Evolutionary conservation across 2,329 filamentous ascomycete species (phyloP), one percentile per base, ranked within the genome.

Genomic region (Rutstroemia sp.): DNA sequence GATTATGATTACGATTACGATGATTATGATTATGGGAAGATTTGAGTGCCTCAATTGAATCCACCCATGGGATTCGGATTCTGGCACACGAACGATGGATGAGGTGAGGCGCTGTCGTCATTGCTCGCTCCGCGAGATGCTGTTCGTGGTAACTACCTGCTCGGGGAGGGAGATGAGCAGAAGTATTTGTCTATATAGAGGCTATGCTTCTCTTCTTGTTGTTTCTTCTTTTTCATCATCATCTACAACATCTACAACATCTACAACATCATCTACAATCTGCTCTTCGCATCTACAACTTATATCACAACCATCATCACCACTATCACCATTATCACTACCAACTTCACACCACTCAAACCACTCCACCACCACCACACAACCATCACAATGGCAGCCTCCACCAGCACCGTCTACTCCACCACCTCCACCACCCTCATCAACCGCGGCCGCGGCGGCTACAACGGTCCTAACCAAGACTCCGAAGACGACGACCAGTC

Each of bases 361-460:
- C 27, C 25, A 16, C 17, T 23, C 19, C 10, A 25, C 48, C 8
- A 51, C n/a, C 12, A 51, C 17, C 25, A 23, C 2, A 44, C 38
- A 39, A 42, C 46, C 48, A 55, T 27, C 40, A 57, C 42, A 40
- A 67, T 67, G 65, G 57, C 63, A 34, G 58, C 58, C 52, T 57
- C 58, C 47, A 58, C 51, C 25, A 50, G 16, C 48, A 55, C 25
- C 38, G 14, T 25, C 5, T 44, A n/a, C 46, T 19, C 17, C 42
- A 48, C 27, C 30, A 46, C 50, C 44, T 52, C 56, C 38, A 48
- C 48, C 52, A 30, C 49, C 23, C 57, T 56, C 23, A 46, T 56
- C 16, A 57, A 62, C 53, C 60, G 51, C 47, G 65, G 64, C 44
- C 63, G 65, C n/a, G 65, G 64, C 17, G 65, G 63, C 19, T 64